Conservation (phyloP, 2,329 filamentous ascomycete genomes). For the Cladophialophora exuberans region DNA sequence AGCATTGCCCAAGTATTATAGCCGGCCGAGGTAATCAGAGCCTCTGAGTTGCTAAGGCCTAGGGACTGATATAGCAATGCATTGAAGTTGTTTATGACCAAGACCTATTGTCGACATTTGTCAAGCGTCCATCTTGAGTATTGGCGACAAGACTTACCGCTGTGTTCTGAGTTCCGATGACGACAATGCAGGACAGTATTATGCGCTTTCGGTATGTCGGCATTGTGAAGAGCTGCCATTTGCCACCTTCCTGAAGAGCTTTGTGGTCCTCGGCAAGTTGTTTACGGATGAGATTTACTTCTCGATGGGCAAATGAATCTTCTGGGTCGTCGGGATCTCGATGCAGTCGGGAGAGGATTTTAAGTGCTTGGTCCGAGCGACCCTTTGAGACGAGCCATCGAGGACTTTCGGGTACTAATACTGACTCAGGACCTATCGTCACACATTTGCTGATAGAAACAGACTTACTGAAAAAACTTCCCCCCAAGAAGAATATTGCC, state of each 20-base stretch:
- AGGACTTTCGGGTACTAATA: constrained; percentile 18
- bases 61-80: constrained; percentile 15
- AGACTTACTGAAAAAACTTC: constrained; percentile 16
- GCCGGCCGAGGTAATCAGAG: constrained; percentile 8
- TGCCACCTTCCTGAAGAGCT: neutral
- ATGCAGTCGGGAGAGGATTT: constrained; percentile 14
- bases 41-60: constrained; percentile 4
- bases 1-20: constrained; percentile 20
- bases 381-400: constrained; percentile 14
- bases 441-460: neutral
- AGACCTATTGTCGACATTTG: no score
- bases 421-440: neutral
- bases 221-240: constrained; percentile 17
- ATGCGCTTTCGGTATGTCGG: constrained; percentile 18
- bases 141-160: neutral
- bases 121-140: no score
- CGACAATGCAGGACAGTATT: constrained; percentile 7
- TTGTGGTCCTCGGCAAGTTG: constrained; percentile 8
- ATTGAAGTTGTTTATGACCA: constrained; percentile 20
- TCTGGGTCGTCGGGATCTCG: constrained; percentile 9
- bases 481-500: constrained; percentile 7
- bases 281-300: constrained; percentile 13
- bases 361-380: constrained; percentile 5
- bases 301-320: constrained; percentile 13
- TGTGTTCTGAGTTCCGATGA: constrained; percentile 12